phyloP scores from a whole-genome alignment of 495 filamentous ascomycete species.

The Pseudomonodictys pantanalensis region DNA sequence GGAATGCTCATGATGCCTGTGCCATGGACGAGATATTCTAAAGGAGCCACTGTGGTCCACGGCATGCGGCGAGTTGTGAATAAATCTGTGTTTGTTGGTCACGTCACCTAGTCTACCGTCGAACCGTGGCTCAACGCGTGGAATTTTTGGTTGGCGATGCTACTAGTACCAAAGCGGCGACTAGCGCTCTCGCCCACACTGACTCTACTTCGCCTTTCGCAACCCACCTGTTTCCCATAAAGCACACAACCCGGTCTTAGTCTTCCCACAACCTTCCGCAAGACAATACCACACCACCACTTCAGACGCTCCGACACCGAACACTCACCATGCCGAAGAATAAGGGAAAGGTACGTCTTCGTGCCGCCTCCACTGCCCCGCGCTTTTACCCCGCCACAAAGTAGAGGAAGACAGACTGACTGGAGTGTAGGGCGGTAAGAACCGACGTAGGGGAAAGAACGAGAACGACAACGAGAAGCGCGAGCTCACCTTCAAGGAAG shows the following conservation, averaged over 20 bases:
- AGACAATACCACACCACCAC: background rate
- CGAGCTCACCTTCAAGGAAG: constrained; percentile 97
- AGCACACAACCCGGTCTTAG: background rate
- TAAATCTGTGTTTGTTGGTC: too few relatives aligned
- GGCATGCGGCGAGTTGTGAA: too few relatives aligned
- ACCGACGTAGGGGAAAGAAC: constrained; percentile 98
- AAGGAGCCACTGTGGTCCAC: background rate
- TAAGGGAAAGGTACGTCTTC: constrained; percentile 83
- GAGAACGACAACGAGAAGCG: constrained; percentile 99
- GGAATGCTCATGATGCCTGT: background rate
- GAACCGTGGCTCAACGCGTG: too few relatives aligned
- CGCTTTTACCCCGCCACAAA: constrained; percentile 25
- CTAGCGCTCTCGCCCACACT: background rate
- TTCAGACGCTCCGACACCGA: background rate
- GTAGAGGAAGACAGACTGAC: too few relatives aligned
- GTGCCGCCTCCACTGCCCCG: constrained; percentile 16
- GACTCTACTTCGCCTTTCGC: background rate
- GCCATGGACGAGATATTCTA: background rate
- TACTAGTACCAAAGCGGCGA: background rate
- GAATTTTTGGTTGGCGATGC: too few relatives aligned
- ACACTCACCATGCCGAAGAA: constrained; percentile 84
- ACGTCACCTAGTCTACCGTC: too few relatives aligned
- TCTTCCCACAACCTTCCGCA: background rate
- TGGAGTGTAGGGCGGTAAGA: constrained; percentile 85
- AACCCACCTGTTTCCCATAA: background rate